Evolutionary conservation across 2,329 filamentous ascomycete species (phyloP), one percentile per base, ranked within the genome.

Genomic region (Trichocomaceae sp.): DNA sequence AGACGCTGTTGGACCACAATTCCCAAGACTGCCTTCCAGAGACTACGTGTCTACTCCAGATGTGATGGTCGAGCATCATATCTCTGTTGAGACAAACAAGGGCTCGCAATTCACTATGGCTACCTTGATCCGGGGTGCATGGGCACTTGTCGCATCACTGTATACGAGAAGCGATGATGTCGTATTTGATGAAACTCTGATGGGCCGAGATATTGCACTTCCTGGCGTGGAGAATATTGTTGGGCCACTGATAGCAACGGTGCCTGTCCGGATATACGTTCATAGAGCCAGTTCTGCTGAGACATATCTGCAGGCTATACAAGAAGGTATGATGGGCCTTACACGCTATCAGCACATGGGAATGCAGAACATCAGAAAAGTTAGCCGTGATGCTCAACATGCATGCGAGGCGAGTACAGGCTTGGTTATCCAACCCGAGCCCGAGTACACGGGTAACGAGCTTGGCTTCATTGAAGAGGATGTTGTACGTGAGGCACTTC

Each of bases 171-270:
- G 69, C 42, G 63, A 73, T 19, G 76, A 79, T 58, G 69, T 79
- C 19, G 66, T 78, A 0, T 78, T 79, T 58, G 77, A 76, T 1
- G 75, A 77, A 59, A 79, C 75, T 0, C 69, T 79, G 12, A 77
- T 74, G 2, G 77, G 77, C 33, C 74, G 77, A 31, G 74, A 77
- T 15, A 72, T 75, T 52, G 57, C 74, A 1, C 55, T 79, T 0
- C 61, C 68, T 3, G 75, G 72, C 2, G 73, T 78, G 22, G 77
- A 78, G 58, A 63, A 71, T 17, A 78, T 79, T 33, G 70, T 76
- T 47, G 77, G 76, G 1, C 77, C 77, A 1, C 66, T 77, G 59
- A 76, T 78, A 50, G 75, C 75, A 3, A 78, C 77, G 0, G 67
- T 79, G 1, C 77, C 77, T 2, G 65, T 79, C 20, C 75, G 75